phyloP scores from a whole-genome alignment of 306 rosid species.

The Spatholobus suberectus region DNA sequence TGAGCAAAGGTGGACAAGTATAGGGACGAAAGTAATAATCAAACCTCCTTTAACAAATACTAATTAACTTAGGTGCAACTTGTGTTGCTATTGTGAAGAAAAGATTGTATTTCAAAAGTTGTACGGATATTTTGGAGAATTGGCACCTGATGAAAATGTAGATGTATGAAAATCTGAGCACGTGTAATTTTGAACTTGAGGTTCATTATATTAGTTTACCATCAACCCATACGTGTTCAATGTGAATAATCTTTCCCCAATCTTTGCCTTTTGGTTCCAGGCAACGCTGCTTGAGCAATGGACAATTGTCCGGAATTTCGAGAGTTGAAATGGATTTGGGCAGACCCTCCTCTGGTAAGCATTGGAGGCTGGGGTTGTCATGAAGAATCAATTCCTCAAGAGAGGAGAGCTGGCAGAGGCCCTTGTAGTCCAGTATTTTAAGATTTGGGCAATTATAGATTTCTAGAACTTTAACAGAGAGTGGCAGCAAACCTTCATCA shows the following conservation, averaged over 20 bases:
- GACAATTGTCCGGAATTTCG: background rate
- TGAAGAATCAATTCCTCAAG: background rate
- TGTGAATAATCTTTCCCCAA: background rate
- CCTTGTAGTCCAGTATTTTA: background rate
- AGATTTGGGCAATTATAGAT: background rate
- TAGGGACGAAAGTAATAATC: no score
- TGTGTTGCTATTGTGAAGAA: background rate
- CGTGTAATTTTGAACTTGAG: background rate
- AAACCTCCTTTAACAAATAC: background rate
- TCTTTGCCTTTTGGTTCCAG: background rate
- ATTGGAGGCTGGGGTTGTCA: background rate
- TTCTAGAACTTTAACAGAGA: background rate
- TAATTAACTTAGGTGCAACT: background rate
- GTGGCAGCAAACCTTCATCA: background rate
- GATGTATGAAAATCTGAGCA: background rate
- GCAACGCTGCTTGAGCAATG: background rate
- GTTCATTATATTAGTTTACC: background rate
- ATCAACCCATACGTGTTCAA: background rate
- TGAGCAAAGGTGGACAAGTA: no score
- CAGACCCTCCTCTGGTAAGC: background rate
- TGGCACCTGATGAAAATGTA: background rate
- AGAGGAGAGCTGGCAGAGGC: background rate
- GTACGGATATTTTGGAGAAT: background rate
- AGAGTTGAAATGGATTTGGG: background rate
- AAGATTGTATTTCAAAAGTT: background rate